Evolutionary conservation across 495 filamentous ascomycete genomes (phyloP).

Genomic region (Tirmania nivea): DNA sequence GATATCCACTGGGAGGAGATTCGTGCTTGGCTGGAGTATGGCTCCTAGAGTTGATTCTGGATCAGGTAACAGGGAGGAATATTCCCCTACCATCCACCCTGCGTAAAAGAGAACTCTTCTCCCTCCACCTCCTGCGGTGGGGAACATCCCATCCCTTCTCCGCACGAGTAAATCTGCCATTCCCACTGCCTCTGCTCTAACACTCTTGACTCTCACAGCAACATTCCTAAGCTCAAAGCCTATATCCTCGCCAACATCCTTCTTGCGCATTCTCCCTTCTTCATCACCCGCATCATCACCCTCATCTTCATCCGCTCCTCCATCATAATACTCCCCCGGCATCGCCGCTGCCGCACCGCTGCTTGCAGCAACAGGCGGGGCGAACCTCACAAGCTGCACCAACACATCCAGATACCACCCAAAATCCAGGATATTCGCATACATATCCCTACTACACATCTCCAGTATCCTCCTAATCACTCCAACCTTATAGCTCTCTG

Average conservation of each 20-base stretch:
- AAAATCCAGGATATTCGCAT: slow-evolving; percentile 66
- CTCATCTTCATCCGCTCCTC: slow-evolving; percentile 5
- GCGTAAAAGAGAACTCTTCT: slow-evolving; percentile 41
- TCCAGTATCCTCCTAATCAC: slow-evolving; percentile 61
- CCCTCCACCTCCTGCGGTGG: slow-evolving; percentile 25
- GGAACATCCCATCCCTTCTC: slow-evolving; percentile 26
- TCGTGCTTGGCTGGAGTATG: slow-evolving; percentile 44
- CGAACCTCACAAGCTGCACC: slow-evolving; percentile 52
- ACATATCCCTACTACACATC: slow-evolving; percentile 83
- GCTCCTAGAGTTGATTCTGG: slow-evolving; percentile 44
- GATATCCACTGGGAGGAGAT: slow-evolving; percentile 37
- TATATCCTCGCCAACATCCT: slow-evolving; percentile 45
- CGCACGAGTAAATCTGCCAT: slow-evolving; percentile 63
- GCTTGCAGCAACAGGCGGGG: slow-evolving; percentile 26
- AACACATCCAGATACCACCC: slow-evolving; percentile 89
- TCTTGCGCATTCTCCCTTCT: slow-evolving; percentile 1
- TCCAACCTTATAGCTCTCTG: slow-evolving; percentile 59
- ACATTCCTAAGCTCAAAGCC: slow-evolving; percentile 71
- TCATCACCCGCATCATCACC: slow-evolving; percentile 14
- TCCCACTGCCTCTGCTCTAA: slow-evolving; percentile 51
- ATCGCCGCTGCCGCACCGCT: not conserved
- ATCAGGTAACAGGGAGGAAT: slow-evolving; percentile 35
- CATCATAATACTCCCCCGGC: not conserved
- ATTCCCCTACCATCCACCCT: slow-evolving; percentile 79
- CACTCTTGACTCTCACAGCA: slow-evolving; percentile 69